Evolutionary conservation across 768 basidiomycete genomes (phyloP).

Genomic region (Collybia nuda): DNA sequence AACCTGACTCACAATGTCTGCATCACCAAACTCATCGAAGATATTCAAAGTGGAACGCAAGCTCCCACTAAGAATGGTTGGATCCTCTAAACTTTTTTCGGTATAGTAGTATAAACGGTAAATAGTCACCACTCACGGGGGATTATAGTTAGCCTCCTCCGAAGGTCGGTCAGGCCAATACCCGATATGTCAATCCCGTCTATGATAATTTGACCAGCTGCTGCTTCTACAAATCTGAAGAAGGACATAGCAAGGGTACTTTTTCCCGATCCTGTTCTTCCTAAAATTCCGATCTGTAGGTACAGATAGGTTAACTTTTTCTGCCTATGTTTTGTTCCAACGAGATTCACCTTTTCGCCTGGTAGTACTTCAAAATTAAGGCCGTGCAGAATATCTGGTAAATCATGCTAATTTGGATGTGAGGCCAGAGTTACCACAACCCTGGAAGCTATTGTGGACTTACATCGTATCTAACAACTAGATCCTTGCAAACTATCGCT

Average conservation of each 20-base stretch:
- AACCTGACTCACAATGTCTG: conserved; percentile 69
- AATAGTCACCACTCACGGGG: conserved; percentile 47
- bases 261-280: conserved; percentile 75
- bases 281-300: conserved; percentile 63
- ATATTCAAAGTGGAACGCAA: conserved; percentile 81
- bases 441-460: conserved; percentile 22
- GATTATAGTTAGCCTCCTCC: conserved; percentile 67
- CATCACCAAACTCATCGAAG: conserved; percentile 85
- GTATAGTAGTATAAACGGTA: background rate
- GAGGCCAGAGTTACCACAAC: background rate
- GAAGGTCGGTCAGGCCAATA: conserved; percentile 79
- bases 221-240: conserved; percentile 88
- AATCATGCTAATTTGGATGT: conserved; percentile 58
- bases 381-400: conserved; percentile 82
- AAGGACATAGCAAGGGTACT: conserved; percentile 79
- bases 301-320: no score
- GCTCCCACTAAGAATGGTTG: conserved; percentile 83
- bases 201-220: conserved; percentile 68
- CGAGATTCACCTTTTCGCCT: conserved; percentile 64
- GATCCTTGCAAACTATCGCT: conserved; percentile 65
- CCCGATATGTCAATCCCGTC: conserved; percentile 77
- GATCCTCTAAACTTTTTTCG: conserved; percentile 63
- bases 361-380: conserved; percentile 72
- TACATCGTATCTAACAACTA: conserved; percentile 79
- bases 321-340: background rate